A percentile compares a stretch with the other conserved stretches of the same genome.
These are phyloP conservation scores for Pestalotiopsis sp. DNA, from an alignment of 2,329 filamentous ascomycete genomes.

Conservation along the genomic window DNA sequence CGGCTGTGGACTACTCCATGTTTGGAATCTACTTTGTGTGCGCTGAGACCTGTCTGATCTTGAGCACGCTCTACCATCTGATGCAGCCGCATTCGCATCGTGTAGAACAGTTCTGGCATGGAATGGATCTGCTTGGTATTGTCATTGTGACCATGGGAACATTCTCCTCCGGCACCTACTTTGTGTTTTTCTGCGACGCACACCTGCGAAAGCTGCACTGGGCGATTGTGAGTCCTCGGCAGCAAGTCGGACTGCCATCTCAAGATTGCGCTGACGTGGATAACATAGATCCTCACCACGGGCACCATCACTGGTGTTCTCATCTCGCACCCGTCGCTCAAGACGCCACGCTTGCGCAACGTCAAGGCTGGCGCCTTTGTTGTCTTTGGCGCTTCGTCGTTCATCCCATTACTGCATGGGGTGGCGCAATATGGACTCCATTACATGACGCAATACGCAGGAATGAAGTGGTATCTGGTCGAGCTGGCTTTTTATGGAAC, in stretches of 20 bases:
- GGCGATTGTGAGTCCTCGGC: neutral
- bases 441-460: conserved; percentile 20
- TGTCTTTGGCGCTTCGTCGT: conserved; percentile 66
- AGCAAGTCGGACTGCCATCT: neutral
- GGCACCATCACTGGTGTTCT: conserved; percentile 57
- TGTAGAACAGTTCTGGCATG: conserved; percentile 65
- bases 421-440: conserved; percentile 44
- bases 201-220: conserved; percentile 17
- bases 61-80: conserved; percentile 65
- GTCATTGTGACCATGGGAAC: conserved; percentile 59
- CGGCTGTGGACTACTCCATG: conserved; percentile 51
- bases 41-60: conserved; percentile 51
- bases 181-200: conserved; percentile 54
- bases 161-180: neutral
- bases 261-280: neutral
- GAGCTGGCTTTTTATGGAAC: conserved; percentile 22
- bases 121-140: conserved; percentile 72
- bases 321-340: conserved; percentile 60
- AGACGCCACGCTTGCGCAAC: conserved; percentile 64
- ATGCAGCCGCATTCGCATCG: conserved; percentile 67
- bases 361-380: conserved; percentile 70
- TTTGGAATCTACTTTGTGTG: conserved; percentile 61
- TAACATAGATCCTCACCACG: conserved; percentile 56
- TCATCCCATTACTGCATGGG: conserved; percentile 66
- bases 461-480: conserved; percentile 23